phyloP scores from a whole-genome alignment of 202 grass and related monocot species.

The Hordeum pubiflorum region DNA sequence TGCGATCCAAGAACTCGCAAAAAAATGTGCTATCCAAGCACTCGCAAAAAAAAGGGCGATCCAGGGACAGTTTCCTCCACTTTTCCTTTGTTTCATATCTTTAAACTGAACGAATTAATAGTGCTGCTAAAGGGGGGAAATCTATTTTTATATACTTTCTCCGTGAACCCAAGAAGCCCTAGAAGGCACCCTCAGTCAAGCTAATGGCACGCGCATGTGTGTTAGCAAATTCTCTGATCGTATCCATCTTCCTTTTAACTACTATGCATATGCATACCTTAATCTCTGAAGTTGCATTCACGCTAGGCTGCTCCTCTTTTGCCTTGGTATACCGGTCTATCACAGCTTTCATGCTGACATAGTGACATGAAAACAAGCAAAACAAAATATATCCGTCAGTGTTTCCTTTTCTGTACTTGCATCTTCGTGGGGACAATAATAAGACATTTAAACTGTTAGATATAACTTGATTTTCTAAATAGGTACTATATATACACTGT shows the following conservation, averaged over 20 bases:
- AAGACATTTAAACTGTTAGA: no score
- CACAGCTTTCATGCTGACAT: constrained; percentile 63
- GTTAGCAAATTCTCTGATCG: neutral
- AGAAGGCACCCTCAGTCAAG: neutral
- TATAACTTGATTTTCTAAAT: no score
- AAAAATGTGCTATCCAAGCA: no score
- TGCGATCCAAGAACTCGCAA: no score
- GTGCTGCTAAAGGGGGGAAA: no score
- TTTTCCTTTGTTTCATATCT: no score
- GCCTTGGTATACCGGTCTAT: constrained; percentile 60
- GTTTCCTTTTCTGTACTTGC: neutral
- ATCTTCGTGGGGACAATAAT: no score
- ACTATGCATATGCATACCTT: constrained; percentile 36
- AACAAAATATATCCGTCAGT: neutral
- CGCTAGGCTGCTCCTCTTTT: constrained; percentile 48
- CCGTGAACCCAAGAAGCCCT: neutral
- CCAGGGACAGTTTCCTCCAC: no score
- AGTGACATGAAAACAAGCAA: constrained; percentile 14
- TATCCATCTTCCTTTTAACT: neutral
- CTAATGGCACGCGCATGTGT: neutral
- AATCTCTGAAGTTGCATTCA: constrained; percentile 51
- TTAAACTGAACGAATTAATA: no score
- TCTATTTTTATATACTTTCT: no score
- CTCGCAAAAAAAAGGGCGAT: no score
- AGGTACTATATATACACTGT: no score